Evolutionary conservation across 306 rosid genomes (phyloP).

Genomic region (Lathyrus aphaca): DNA sequence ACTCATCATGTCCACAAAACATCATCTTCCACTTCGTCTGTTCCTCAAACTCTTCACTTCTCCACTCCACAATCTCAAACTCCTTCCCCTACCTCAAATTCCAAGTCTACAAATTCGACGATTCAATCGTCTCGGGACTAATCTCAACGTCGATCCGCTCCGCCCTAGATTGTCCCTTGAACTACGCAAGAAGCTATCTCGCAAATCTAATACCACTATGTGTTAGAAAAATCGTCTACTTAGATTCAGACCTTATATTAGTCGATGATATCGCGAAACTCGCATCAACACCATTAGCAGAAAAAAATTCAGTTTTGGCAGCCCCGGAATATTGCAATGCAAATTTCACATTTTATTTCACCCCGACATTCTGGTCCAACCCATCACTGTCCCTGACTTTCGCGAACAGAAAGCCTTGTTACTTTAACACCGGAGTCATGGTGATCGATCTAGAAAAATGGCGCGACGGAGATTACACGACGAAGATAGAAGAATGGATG

Average conservation of each 20-base stretch:
- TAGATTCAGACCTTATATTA: conserved; percentile 85
- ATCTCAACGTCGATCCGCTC: conserved; percentile 93
- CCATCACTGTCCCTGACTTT: conserved; percentile 73
- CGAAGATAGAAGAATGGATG: conserved; percentile 94
- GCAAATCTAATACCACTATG: conserved; percentile 67
- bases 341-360: conserved; percentile 82
- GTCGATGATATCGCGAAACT: conserved; percentile 92
- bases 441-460: conserved; percentile 83
- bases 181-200: conserved; percentile 83
- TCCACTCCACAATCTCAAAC: conserved; percentile 56
- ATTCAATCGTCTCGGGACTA: conserved; percentile 57
- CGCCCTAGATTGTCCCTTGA: conserved; percentile 87
- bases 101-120: conserved; percentile 66
- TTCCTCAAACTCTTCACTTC: conserved; percentile 55
- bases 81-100: conserved; percentile 87
- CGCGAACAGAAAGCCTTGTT: conserved; percentile 65
- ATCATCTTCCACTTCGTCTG: conserved; percentile 75
- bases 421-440: conserved; percentile 98
- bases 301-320: conserved; percentile 51
- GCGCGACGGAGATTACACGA: conserved; percentile 75
- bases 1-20: conserved; percentile 86
- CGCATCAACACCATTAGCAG: conserved; percentile 56
- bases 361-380: conserved; percentile 79
- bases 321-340: conserved; percentile 98
- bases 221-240: conserved; percentile 76